Percentiles rank a stretch among this genome's conserved stretches.
Evolutionary conservation across 2,329 filamentous ascomycete genomes (phyloP).

Genomic region (Curvularia sp.): DNA sequence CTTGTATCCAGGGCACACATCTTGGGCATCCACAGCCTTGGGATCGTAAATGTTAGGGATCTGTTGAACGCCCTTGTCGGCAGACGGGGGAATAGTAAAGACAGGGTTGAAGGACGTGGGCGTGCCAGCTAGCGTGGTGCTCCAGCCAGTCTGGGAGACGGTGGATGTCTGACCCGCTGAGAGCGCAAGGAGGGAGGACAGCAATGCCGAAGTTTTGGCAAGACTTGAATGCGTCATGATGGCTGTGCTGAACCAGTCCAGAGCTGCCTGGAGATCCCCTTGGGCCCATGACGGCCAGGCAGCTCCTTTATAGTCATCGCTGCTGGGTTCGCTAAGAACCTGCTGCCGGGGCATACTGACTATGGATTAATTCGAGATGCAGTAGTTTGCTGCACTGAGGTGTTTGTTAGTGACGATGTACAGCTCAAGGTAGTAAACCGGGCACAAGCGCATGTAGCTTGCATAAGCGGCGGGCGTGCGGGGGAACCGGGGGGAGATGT

Average conservation of each 20-base stretch:
- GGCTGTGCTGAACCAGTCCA: constrained; percentile 20
- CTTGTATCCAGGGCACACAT: constrained; percentile 67
- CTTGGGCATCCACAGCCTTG: constrained; percentile 67
- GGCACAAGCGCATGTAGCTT: constrained; percentile 4
- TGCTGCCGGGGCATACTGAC: constrained; percentile 8
- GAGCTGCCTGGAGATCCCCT: constrained; percentile 13
- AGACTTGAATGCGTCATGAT: constrained; percentile 38
- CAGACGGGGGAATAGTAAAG: constrained; percentile 50
- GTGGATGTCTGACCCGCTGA: constrained; percentile 31
- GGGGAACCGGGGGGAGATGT: constrained; percentile 17
- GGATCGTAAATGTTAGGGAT: constrained; percentile 71
- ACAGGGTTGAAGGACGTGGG: constrained; percentile 40
- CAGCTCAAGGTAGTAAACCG: constrained; percentile 12
- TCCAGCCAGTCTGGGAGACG: constrained; percentile 26
- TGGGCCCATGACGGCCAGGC: constrained; percentile 3
- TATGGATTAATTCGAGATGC: not conserved
- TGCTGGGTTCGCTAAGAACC: not conserved
- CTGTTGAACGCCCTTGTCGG: constrained; percentile 42
- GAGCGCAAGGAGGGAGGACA: constrained; percentile 36
- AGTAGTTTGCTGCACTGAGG: constrained; percentile 21
- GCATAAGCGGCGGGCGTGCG: constrained; percentile 21
- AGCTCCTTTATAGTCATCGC: constrained; percentile 10
- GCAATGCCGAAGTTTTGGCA: constrained; percentile 29
- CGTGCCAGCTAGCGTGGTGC: constrained; percentile 37
- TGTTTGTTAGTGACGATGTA: constrained; percentile 22